Percentiles rank a stretch among this genome's conserved stretches.
Conservation (phyloP, 1,284 basidiomycete genomes). For the Puccinia novopanici region DNA sequence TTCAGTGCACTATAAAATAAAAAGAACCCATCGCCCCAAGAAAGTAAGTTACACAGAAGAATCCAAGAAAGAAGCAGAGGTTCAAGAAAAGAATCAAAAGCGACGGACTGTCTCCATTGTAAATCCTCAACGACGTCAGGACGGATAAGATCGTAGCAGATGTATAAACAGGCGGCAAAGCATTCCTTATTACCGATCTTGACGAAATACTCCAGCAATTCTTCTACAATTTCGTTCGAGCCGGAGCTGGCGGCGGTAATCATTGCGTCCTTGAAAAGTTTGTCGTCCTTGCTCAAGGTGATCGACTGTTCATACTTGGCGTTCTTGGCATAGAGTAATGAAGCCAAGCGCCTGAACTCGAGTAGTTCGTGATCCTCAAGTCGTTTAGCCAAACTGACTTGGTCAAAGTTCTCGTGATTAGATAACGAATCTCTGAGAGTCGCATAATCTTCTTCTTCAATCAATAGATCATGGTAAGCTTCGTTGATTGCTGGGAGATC, state of each 20-base stretch:
- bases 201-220: conserved; percentile 73
- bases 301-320: conserved; percentile 92
- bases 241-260: conserved; percentile 82
- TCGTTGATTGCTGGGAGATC: conserved; percentile 92
- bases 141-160: conserved; percentile 79
- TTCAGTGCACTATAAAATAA: conserved; percentile 46
- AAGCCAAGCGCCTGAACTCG: conserved; percentile 91
- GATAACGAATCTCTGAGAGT: conserved; percentile 94
- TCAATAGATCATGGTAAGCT: conserved; percentile 92
- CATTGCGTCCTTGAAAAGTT: conserved; percentile 94
- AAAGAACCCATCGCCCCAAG: conserved; percentile 60
- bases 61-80: not conserved
- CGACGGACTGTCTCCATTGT: conserved; percentile 94
- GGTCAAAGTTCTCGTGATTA: conserved; percentile 97
- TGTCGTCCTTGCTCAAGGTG: conserved; percentile 88
- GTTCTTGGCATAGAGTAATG: conserved; percentile 94
- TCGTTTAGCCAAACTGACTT: conserved; percentile 78
- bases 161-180: conserved; percentile 77
- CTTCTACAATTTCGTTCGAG: conserved; percentile 83
- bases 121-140: conserved; percentile 91
- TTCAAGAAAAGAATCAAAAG: conserved; percentile 61
- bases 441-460: conserved; percentile 98
- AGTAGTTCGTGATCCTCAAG: conserved; percentile 88
- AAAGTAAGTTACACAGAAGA: not conserved
- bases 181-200: conserved; percentile 98